Evolutionary conservation across 148 eudicot species (phyloP), one percentile per base, ranked within the genome.

Genomic region (Polygonum maritimum): DNA sequence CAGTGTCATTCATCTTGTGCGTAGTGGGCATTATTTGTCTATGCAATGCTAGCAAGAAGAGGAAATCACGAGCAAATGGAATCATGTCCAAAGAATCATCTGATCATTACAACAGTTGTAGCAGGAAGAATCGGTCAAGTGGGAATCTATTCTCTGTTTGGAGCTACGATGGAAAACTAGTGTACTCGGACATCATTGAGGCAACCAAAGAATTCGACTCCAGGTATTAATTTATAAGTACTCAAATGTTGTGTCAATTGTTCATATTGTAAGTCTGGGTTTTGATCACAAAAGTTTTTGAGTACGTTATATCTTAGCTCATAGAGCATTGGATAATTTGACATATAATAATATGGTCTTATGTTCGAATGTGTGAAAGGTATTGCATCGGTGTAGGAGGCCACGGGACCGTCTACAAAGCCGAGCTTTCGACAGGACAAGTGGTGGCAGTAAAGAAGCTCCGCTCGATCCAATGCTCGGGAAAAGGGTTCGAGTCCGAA

Each of bases 361-460:
- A 52, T n/a, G 0, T 54, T 54, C 21, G 0, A 22, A 11, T 0
- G 21, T 60, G 67, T 7, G 13, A 44, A 7, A 77, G 78, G 69
- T 77, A 79, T 44, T 83, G 84, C 76, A 87, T 87, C 2, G 90
- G 90, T 1, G 47, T 57, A 10, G 90, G 90, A 19, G 85, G 86
- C 5, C 74, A 76, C 75, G 86, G 90, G 19, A 83, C 36, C 22
- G 90, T 87, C 10, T 87, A 83, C 75, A 87, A 81, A 83, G 90
- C 83, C 12, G 81, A 81, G 41, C 80, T 87, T 15, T 73, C 81
- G 69, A 76, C 88, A 62, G 83, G 82, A 14, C 83, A 83, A 65
- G 77, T 79, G 10, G 80, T 88, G 3, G 91, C 91, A 0, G 91
- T 84, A 3, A 88, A 88, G 82, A 79, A 82, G 79, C 82, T 88